Evolutionary conservation across 345 rosid species (phyloP).

Genomic region (Arabis hirsuta): DNA sequence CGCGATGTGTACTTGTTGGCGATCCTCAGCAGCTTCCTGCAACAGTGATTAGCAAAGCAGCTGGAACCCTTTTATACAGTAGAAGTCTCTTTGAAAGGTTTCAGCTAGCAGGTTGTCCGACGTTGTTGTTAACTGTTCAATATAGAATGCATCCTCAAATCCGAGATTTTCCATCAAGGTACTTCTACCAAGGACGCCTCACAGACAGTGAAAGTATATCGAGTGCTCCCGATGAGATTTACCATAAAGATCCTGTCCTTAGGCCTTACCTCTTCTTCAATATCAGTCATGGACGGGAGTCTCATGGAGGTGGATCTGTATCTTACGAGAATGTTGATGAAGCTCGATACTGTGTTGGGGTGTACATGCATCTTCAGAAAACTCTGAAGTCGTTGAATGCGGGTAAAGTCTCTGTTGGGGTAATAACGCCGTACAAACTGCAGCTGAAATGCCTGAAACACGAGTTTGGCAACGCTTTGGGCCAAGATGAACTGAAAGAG

Average conservation of each 20-base stretch:
- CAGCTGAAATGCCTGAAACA: constrained; percentile 92
- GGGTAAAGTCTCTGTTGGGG: constrained; percentile 85
- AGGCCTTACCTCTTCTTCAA: constrained; percentile 87
- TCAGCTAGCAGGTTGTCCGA: constrained; percentile 97
- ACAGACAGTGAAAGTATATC: constrained; percentile 86
- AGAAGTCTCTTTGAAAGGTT: constrained; percentile 99
- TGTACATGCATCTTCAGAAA: constrained; percentile 93
- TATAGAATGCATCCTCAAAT: constrained; percentile 98
- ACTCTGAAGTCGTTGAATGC: constrained; percentile 63
- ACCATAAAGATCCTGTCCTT: constrained; percentile 85
- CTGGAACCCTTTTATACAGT: constrained; percentile 92
- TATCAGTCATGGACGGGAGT: constrained; percentile 93
- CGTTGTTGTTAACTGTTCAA: constrained; percentile 92
- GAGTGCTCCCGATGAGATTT: constrained; percentile 78
- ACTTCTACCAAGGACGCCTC: constrained; percentile 97
- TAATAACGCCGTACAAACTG: constrained; percentile 97
- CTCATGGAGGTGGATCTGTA: constrained; percentile 96
- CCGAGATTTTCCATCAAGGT: constrained; percentile 95
- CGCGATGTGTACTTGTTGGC: constrained; percentile 98
- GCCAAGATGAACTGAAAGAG: constrained; percentile 92
- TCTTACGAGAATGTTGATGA: constrained; percentile 92
- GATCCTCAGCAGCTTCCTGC: constrained; percentile 99
- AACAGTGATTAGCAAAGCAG: constrained; percentile 98
- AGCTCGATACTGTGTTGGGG: constrained; percentile 88
- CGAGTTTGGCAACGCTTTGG: constrained; percentile 79